Percentiles rank a stretch among this genome's conserved stretches.
These are phyloP conservation scores for Populus hybrid DNA, from an alignment of 441 rosid genomes.

Conservation along the genomic window DNA sequence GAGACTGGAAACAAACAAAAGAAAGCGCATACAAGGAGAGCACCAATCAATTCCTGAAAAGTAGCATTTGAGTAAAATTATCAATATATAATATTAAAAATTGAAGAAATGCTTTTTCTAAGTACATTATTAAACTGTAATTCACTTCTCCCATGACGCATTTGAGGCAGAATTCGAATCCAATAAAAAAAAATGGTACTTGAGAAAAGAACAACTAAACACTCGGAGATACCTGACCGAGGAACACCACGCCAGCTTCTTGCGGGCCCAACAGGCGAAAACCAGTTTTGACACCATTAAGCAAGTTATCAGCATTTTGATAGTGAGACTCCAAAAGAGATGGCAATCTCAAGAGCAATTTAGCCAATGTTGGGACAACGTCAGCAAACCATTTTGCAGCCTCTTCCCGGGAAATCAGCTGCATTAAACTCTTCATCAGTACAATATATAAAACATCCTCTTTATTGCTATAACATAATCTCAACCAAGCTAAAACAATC, in stretches of 20 bases:
- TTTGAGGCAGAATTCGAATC: background rate
- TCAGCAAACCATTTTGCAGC: constrained; percentile 64
- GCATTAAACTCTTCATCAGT: constrained; percentile 14
- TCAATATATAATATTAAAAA: constrained; percentile 2
- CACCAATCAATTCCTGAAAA: constrained; percentile 79
- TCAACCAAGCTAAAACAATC: background rate
- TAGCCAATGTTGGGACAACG: constrained; percentile 60
- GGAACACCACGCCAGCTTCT: constrained; percentile 70
- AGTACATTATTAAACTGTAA: background rate
- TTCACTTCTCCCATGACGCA: background rate
- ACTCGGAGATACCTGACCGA: constrained; percentile 58
- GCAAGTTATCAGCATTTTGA: constrained; percentile 37
- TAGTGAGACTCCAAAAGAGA: constrained; percentile 62
- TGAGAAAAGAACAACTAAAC: constrained; percentile 4
- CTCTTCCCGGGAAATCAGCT: constrained; percentile 50
- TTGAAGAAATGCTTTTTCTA: background rate
- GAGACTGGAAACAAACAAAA: constrained; percentile 78
- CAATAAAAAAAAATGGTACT: background rate
- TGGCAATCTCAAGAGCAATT: constrained; percentile 60
- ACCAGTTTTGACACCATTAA: constrained; percentile 35
- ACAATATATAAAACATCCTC: background rate
- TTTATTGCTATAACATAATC: background rate
- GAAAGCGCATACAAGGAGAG: constrained; percentile 84
- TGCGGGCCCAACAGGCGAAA: constrained; percentile 64
- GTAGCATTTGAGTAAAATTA: constrained; percentile 4